phyloP scores from a whole-genome alignment of 1,284 basidiomycete genomes.

The Apiotrichum brassicae region DNA sequence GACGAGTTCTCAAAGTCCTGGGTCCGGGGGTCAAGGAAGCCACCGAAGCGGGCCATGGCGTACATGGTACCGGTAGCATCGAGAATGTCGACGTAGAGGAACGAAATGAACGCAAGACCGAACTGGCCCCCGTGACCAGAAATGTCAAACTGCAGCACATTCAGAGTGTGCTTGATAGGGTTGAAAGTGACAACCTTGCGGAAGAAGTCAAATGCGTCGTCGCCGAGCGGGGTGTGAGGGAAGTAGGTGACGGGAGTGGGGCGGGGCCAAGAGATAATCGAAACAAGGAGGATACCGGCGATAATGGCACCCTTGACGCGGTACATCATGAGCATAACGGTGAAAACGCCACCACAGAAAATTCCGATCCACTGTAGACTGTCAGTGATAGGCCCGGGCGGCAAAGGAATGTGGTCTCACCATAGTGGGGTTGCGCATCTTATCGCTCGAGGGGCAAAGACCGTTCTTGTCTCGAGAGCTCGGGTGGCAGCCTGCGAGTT shows the following conservation, averaged over 20 bases:
- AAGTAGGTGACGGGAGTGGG: conserved; percentile 73
- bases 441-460: conserved; percentile 62
- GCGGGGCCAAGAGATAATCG: conserved; percentile 82
- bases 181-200: conserved; percentile 61
- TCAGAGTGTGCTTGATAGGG: conserved; percentile 16
- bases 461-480: conserved; percentile 35
- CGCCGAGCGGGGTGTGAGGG: conserved; percentile 63
- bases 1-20: conserved; percentile 83
- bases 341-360: conserved; percentile 76
- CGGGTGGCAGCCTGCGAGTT: conserved; percentile 68
- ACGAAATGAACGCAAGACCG: conserved; percentile 44
- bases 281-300: conserved; percentile 64
- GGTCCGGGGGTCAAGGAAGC: conserved; percentile 73
- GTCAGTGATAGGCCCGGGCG: neutral
- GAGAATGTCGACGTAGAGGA: conserved; percentile 79
- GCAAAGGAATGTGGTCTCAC: neutral
- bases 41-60: conserved; percentile 89
- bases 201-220: conserved; percentile 75
- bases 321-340: conserved; percentile 73
- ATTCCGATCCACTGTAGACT: conserved; percentile 78
- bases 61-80: conserved; percentile 69
- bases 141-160: conserved; percentile 14
- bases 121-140: conserved; percentile 9
- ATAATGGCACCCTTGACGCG: conserved; percentile 61
- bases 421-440: conserved; percentile 20